Conservation (phyloP, 2,329 filamentous ascomycete species). For the Tolypocladium amazonense region DNA sequence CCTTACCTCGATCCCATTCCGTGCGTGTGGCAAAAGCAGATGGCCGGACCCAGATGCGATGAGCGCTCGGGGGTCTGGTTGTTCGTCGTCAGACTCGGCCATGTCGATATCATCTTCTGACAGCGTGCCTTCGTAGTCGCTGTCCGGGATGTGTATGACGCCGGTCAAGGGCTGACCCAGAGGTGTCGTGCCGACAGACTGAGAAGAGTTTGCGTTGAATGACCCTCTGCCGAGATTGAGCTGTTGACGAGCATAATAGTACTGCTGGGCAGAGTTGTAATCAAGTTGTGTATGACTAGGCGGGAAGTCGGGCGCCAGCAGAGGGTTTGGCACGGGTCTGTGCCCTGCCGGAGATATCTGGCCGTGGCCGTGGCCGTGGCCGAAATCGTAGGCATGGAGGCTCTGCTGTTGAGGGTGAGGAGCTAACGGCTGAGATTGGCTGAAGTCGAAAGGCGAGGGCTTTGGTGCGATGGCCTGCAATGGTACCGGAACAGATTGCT, state of each 20-base stretch:
- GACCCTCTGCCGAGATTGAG: background rate
- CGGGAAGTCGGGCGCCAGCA: slow-evolving; percentile 5
- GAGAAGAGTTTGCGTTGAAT: background rate
- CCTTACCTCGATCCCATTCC: slow-evolving; percentile 31
- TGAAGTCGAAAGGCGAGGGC: slow-evolving; percentile 24
- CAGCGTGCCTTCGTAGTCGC: slow-evolving; percentile 1
- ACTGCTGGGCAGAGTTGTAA: background rate
- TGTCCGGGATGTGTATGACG: background rate
- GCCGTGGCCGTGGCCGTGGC: background rate
- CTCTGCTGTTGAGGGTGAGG: background rate
- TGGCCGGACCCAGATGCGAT: slow-evolving; percentile 24
- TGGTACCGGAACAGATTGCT: slow-evolving; percentile 25
- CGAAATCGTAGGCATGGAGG: background rate
- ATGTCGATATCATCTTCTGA: slow-evolving; percentile 51
- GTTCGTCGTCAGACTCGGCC: slow-evolving; percentile 50
- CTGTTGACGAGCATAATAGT: background rate
- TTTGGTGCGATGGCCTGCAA: slow-evolving; percentile 39
- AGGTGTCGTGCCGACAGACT: background rate
- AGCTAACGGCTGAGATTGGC: slow-evolving; percentile 3
- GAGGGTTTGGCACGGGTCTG: slow-evolving; percentile 10
- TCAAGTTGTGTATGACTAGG: slow-evolving; percentile 1
- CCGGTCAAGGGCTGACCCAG: background rate
- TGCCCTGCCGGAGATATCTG: slow-evolving; percentile 2
- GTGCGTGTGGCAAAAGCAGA: slow-evolving; percentile 17
- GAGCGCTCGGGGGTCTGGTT: slow-evolving; percentile 25